These are phyloP conservation scores for Fusarium sp. DNA, from an alignment of 2,329 filamentous ascomycete genomes.

Conservation along the genomic window DNA sequence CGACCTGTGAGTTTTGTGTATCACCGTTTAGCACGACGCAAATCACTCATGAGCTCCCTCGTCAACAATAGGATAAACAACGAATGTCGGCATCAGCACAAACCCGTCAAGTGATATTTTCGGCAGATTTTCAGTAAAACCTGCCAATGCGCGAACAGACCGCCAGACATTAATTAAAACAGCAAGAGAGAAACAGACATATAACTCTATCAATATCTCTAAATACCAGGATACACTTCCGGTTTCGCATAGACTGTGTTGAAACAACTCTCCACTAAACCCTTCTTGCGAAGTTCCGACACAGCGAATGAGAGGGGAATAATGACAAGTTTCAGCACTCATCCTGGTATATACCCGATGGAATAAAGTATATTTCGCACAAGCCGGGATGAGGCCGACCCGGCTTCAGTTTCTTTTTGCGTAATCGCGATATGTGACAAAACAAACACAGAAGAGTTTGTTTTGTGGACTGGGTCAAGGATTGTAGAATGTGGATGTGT, in stretches of 20 bases:
- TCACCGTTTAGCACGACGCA: no score
- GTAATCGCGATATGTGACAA: neutral
- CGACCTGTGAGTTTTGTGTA: no score
- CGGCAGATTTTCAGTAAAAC: neutral
- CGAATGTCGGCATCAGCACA: neutral
- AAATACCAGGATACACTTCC: neutral
- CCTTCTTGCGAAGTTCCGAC: neutral
- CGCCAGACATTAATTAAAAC: neutral
- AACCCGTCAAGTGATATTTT: neutral
- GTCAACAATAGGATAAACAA: neutral
- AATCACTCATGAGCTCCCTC: neutral
- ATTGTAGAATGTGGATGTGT: neutral
- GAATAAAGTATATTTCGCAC: no score
- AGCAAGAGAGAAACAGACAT: neutral
- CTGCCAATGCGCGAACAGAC: neutral
- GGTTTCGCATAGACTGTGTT: rapidly evolving
- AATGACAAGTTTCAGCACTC: neutral
- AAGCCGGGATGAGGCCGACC: neutral
- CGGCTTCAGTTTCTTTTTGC: neutral
- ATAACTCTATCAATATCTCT: neutral
- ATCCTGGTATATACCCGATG: neutral
- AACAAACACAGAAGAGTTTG: neutral
- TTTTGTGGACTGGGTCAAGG: neutral
- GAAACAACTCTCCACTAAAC: neutral
- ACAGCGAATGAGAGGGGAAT: neutral